Evolutionary conservation across 2,329 filamentous ascomycete species (phyloP), one percentile per base, ranked within the genome.

Genomic region (Fusarium pininemorale): DNA sequence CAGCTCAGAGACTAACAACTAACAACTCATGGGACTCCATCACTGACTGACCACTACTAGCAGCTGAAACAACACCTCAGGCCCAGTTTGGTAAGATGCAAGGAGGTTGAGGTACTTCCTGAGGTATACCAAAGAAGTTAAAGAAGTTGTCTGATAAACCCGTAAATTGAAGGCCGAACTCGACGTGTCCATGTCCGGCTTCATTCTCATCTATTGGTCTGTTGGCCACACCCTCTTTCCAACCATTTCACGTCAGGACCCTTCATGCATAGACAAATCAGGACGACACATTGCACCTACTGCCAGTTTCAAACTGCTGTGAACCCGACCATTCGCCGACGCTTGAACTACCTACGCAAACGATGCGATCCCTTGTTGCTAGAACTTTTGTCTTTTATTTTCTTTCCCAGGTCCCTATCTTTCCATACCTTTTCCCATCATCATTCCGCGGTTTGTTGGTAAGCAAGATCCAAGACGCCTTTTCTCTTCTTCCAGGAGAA

Each of bases 401-500:
- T 42, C 51, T 54, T 73, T 61, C 28, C 56, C 41, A 41, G 30
- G 18, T 26, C 39, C 61, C 35, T 50, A 47, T 67, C 63, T 30
- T 72, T 63, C 55, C 55, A 50, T 73, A 58, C 72, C 54, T 66
- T 74, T 76, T 75, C 68, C 64, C 59, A 51, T 76, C 72, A 68
- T 76, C 62, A 75, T 70, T 60, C 37, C 53, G 26, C 39, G 59
- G 50, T 72, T 66, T 26, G 53, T 67, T 67, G 30, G 60, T 69
- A 74, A 74, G 60, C 69, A 73, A 64, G 67, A 58, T 72, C 69
- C 69, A 64, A 69, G 75, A 75, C 74, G 72, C 74, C 75, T 67
- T 73, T 77, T 72, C 67, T 76, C 71, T 75, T 70, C 48, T 59
- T 69, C 66, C 67, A 69, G 67, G 66, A 73, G 71, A 72, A 82